Base-by-base conservation (phyloP, 2,329 filamentous ascomycete genomes). In the Monilinia laxa region DNA sequence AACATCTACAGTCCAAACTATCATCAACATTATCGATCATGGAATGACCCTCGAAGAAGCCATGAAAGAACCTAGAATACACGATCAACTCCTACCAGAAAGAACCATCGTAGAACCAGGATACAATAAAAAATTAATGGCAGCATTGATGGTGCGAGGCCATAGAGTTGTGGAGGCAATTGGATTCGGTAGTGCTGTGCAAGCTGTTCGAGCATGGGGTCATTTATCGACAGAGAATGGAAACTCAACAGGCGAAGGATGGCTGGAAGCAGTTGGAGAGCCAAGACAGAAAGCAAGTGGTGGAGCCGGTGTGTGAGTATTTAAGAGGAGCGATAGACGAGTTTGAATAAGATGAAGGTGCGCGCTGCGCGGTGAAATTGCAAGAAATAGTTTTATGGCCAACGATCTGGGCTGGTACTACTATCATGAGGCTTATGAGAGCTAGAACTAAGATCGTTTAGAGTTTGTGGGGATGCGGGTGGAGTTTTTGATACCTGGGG, bases 71-170 rank as follows among this genome's bases (percentile, higher is more conserved):
- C 90, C 90, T 0, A 81, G 93, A 11, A 79, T 96, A 28, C 93
- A 96, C 74, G 91, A 96, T 75, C 93, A 96, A 78, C 80, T 96
- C 12, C 81, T 92, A 64, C 93, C 92, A 0, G 89, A 92, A 72
- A 78, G 79, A 59, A 83, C 88, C 1, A 80, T 79, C 0, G 88
- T 95, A 64, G 92, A 96, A 78, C 86, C 85, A 42, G 77, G 77
- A 0, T 96, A 90, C 71, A 83, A 91, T 71, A 88, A 89, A 69
- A 75, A 72, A 1, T 90, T 87, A 0, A 85, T 87, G 6, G 84
- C 81, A 2, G 89, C 84, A 68, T 83, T 97, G 84, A 77, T 79
- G 62, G 78, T 78, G 1, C 80, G 83, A 62, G 90, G 90, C 0
- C 91, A 95, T 75, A 89, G 91, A 73, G 83, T 95, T 2, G 87